Conservation (phyloP, 2,329 filamentous ascomycete genomes). For the Colletotrichum simmondsii region DNA sequence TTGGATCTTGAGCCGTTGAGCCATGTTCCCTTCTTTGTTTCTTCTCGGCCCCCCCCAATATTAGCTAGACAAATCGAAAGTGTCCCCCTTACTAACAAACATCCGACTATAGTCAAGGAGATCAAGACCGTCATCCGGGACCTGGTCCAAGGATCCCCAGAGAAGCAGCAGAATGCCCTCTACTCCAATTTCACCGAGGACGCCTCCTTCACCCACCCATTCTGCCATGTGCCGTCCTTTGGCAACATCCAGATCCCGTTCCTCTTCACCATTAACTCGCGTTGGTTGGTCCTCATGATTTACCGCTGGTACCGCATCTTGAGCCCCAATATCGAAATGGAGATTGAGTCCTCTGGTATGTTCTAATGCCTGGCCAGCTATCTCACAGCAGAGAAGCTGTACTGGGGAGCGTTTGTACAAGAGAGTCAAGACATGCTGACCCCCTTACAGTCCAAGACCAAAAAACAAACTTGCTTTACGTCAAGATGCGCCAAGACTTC, state of each 20-base stretch:
- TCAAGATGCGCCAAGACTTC: slow-evolving; percentile 80
- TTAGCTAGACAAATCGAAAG: background rate
- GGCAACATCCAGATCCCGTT: slow-evolving; percentile 52
- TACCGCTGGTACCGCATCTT: slow-evolving; percentile 89
- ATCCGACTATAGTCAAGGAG: slow-evolving; percentile 58
- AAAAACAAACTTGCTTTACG: slow-evolving; percentile 68
- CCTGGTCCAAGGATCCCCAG: slow-evolving; percentile 74
- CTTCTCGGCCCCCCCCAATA: no score
- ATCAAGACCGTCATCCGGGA: slow-evolving; percentile 74
- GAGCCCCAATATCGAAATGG: slow-evolving; percentile 76
- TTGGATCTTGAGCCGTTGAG: background rate
- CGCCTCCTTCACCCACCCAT: slow-evolving; percentile 81
- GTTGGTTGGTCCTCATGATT: slow-evolving; percentile 74
- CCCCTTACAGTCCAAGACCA: slow-evolving; percentile 33
- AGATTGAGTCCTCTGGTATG: slow-evolving; percentile 68
- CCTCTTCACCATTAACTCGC: slow-evolving; percentile 63
- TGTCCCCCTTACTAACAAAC: slow-evolving; percentile 11
- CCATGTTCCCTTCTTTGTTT: no score
- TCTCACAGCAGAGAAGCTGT: background rate
- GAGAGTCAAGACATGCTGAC: background rate
- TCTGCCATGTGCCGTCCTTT: slow-evolving; percentile 75
- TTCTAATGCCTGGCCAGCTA: slow-evolving; percentile 2
- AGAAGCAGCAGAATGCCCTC: slow-evolving; percentile 73
- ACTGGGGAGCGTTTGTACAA: no score
- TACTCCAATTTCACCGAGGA: slow-evolving; percentile 78